Evolutionary conservation across 257 asterid genomes (phyloP).

Genomic region (Solanum boliviense): DNA sequence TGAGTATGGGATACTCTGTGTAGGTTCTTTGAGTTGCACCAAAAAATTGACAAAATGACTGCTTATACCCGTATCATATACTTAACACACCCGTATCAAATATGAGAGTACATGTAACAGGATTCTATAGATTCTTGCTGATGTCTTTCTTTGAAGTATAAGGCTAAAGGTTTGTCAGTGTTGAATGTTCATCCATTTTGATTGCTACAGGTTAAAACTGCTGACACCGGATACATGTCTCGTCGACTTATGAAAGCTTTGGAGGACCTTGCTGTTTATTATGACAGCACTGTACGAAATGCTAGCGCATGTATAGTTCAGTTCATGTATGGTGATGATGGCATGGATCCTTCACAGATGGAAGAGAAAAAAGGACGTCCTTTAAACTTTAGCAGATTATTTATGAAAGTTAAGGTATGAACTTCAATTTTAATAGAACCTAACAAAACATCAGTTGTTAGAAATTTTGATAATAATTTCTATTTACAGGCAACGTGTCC

Average conservation of each 20-base stretch:
- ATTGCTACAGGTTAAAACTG: constrained; percentile 83
- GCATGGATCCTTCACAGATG: constrained; percentile 97
- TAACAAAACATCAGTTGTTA: neutral
- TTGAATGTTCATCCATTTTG: neutral
- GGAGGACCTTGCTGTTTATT: constrained; percentile 74
- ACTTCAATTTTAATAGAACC: neutral
- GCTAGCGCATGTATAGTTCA: constrained; percentile 80
- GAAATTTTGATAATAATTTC: neutral
- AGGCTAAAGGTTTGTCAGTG: neutral
- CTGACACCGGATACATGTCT: constrained; percentile 96
- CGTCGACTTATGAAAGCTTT: constrained; percentile 94
- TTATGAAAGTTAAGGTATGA: constrained; percentile 80
- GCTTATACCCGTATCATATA: neutral
- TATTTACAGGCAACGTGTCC: constrained; percentile 86
- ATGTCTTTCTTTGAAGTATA: neutral
- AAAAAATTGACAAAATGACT: neutral
- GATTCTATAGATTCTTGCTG: neutral
- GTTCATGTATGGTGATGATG: constrained; percentile 86
- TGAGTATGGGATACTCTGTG: neutral
- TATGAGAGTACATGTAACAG: neutral
- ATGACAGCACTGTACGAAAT: constrained; percentile 85
- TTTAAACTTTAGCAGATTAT: constrained; percentile 71
- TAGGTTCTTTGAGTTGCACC: neutral
- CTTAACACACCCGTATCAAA: neutral
- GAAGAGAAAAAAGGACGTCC: constrained; percentile 87